Evolutionary conservation across 1,284 basidiomycete species (phyloP), one percentile per base, ranked within the genome.

Genomic region (Pseudozyma sp.): DNA sequence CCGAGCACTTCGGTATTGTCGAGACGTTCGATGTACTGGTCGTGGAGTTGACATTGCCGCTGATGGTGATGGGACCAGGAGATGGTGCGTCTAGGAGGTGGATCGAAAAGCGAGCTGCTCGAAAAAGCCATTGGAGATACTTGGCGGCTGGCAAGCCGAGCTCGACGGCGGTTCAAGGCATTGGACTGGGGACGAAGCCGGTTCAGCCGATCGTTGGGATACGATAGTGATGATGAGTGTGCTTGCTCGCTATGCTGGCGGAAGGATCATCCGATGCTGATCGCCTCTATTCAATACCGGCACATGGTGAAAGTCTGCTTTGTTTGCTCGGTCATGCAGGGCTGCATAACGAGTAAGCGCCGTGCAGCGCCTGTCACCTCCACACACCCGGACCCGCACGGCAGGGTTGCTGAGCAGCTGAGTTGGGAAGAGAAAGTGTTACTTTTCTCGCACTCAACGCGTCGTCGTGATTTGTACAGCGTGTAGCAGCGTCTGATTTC

Each of bases 1-100:
- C 74, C 74, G 13, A 76, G 63, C 2, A 53, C 33, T 29, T 73
- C 69, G 35, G 59, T 69, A 14, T 51, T 34, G 45, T 76, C 74
- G 49, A 76, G 65, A 31, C 68, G 58, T 2, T 58, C 37, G 9
- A 75, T 54, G 34, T 64, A 46, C 13, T 54, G 53, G 24, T 71
- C 64, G 30, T 62, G 55, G 14, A 70, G 60, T 49, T 70, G 62
- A 19, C 46, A 54, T 49, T 47, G 54, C 4, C 39, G 37, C 33
- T 58, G 62, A 44, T 60, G 50, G 30, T n/a, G 29, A 33, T 55
- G 31, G 19, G 67, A 55, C 47, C 37, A 55, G 0, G 67, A 54
- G 33, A 56, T 48, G 52, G 46, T 60, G 40, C 52, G 55, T 19
- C 56, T 24, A n/a, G 58, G 40, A 30, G 17, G 19, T 6, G 58